Base-by-base conservation (phyloP, 1,284 basidiomycete species). In the Paramarasmius palmivorus region DNA sequence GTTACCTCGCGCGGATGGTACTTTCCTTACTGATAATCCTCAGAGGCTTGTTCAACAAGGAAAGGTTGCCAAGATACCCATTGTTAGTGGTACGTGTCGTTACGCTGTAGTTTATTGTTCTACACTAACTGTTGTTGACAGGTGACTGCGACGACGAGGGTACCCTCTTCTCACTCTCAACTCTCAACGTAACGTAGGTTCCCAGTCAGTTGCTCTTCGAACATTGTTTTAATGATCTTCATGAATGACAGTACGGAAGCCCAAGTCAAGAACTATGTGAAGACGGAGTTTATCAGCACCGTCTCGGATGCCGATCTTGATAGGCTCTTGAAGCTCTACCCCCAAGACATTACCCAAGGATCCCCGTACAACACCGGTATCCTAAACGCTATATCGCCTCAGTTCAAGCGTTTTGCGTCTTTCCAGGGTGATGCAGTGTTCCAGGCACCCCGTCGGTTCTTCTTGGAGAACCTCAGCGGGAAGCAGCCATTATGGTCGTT, bases 111-210 rank as follows among this genome's bases (percentile, higher is more conserved):
- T n/a, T n/a, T n/a, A n/a, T n/a, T 12, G 6, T 36, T 9, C 2
- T 2, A 25, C 12, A 36, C 44, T 22, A 32, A 15, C 34, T 38
- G 15, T 49, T 19, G 25, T 29, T 32, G 39, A 26, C 40, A 68
- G 73, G 74, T 23, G 71, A 78, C 52, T 75, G 73, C 51, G 78
- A 81, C 49, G 81, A 82, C 52, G 80, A 82, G 63, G 81, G 80
- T n/a, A 81, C 81, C 0, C 32, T 77, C 0, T 81, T 82, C 59
- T 69, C 77, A 0, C 57, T 82, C 6, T 66, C 76, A 1, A 72
- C 60, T 10, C 49, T 71, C 35, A 77, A 79, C 49, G 57, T 79
- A 58, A 77, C 75, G 72, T 74, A 60, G 51, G 68, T 59, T 20
- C 29, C 19, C 25, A 36, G 8, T 26, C n/a, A n/a, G 26, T 20